Conservation (phyloP, 2,329 filamentous ascomycete species). For the Colletotrichum tropicicola region DNA sequence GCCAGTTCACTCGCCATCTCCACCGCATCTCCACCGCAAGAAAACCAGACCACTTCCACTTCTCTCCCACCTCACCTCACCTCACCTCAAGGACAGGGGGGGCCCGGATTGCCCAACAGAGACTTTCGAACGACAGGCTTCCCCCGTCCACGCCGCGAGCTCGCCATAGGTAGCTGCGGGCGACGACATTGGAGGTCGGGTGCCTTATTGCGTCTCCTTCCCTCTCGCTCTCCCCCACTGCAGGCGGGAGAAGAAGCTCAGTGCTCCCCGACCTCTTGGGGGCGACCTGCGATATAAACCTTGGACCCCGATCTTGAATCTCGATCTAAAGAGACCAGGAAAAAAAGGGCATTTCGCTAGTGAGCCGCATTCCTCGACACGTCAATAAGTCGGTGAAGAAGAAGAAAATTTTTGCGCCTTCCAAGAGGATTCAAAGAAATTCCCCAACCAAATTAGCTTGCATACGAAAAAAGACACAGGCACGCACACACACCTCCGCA, state of each 20-base stretch:
- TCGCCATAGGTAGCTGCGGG: not conserved
- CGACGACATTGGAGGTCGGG: not conserved
- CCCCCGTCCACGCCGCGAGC: slow-evolving; percentile 15
- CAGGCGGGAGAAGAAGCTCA: not conserved
- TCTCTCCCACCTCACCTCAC: not conserved
- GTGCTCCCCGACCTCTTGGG: not conserved
- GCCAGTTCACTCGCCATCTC: slow-evolving; percentile 8
- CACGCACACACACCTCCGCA: not conserved
- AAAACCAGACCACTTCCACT: not conserved
- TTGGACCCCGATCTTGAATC: slow-evolving; percentile 25
- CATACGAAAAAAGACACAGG: slow-evolving; percentile 2
- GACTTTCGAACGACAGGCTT: slow-evolving; percentile 20
- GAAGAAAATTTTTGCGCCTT: slow-evolving; percentile 2
- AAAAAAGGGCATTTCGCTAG: slow-evolving; percentile 1
- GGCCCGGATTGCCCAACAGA: slow-evolving; percentile 18
- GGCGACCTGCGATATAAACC: slow-evolving; percentile 12
- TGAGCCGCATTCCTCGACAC: slow-evolving; percentile 14
- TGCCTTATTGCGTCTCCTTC: no score
- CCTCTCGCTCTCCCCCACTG: not conserved
- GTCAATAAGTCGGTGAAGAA: slow-evolving; percentile 29
- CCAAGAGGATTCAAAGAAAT: slow-evolving; percentile 4
- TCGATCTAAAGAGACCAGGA: slow-evolving; percentile 7
- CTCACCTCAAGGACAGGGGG: slow-evolving; percentile 9
- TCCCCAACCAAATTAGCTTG: slow-evolving; percentile 21
- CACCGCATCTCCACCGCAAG: slow-evolving; percentile 11